Percentiles rank a stretch among this genome's conserved stretches.
These are phyloP conservation scores for Fusarium agapanthi DNA, from an alignment of 2,329 filamentous ascomycete genomes.

Conservation along the genomic window DNA sequence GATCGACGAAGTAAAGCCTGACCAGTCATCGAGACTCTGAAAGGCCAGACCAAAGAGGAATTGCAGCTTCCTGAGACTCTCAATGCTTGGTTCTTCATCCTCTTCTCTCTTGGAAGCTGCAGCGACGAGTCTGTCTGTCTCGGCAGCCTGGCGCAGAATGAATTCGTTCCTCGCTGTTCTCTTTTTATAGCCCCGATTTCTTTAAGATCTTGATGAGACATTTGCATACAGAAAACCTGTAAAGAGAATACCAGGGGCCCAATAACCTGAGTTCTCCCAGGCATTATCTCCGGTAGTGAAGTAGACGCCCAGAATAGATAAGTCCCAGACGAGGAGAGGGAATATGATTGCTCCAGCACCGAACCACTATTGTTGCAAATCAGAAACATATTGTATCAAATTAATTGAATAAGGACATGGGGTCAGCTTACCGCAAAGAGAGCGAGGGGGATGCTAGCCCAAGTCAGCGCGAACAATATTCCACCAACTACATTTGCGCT, in stretches of 20 bases:
- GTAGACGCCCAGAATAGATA: not conserved
- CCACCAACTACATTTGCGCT: not conserved
- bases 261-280: not conserved
- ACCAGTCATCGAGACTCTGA: not conserved
- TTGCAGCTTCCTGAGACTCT: not conserved
- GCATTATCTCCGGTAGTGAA: not conserved
- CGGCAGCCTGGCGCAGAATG: not conserved
- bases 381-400: accelerated
- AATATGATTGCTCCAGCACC: not conserved
- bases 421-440: not conserved
- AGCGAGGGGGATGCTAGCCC: not conserved
- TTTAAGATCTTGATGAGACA: accelerated
- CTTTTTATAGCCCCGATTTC: accelerated
- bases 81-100: not conserved
- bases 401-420: accelerated
- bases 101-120: not conserved
- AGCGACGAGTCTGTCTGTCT: not conserved
- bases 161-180: not conserved
- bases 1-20: not conserved
- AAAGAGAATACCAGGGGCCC: not conserved
- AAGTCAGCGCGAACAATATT: not conserved
- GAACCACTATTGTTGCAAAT: not conserved
- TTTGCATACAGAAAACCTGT: not conserved
- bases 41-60: not conserved
- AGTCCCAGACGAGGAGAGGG: not conserved